phyloP scores from a whole-genome alignment of 306 rosid species.

The Herpetospermum pedunculosum region DNA sequence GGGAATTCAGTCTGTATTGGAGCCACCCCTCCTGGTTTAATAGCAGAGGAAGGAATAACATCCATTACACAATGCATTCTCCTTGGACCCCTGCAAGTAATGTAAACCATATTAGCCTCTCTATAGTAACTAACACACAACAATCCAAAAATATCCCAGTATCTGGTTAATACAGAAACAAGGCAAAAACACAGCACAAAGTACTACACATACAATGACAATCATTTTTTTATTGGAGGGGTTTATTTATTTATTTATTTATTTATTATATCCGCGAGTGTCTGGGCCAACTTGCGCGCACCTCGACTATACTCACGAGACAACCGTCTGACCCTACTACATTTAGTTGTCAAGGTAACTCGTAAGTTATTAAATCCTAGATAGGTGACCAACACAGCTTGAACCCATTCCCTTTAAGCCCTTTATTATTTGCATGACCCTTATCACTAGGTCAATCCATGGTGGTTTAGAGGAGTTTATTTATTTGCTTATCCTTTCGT shows the following conservation, averaged over 20 bases:
- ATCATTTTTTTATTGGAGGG: neutral
- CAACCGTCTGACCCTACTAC: too few relatives aligned
- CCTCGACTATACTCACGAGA: too few relatives aligned
- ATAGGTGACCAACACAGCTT: too few relatives aligned
- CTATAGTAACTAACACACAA: neutral
- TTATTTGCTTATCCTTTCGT: neutral
- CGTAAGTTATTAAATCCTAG: too few relatives aligned
- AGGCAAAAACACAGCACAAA: neutral
- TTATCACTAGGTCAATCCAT: too few relatives aligned
- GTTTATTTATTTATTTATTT: neutral
- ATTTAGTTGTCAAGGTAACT: too few relatives aligned
- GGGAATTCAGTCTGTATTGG: slow-evolving; percentile 74
- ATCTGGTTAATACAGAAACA: neutral
- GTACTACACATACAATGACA: neutral
- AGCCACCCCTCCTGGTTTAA: slow-evolving; percentile 73
- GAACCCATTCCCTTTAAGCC: too few relatives aligned
- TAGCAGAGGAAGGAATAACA: slow-evolving; percentile 62
- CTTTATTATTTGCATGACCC: too few relatives aligned
- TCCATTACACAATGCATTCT: slow-evolving; percentile 91
- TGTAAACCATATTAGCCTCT: neutral
- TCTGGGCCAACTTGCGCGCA: too few relatives aligned
- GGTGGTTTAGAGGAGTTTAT: neutral
- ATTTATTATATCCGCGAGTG: too few relatives aligned
- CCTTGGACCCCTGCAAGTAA: slow-evolving; percentile 78
- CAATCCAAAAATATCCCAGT: neutral